A percentile compares a stretch with the other conserved stretches of the same genome.
Conservation (phyloP, 2,329 filamentous ascomycete genomes). For the Arachnopeziza araneosa region DNA sequence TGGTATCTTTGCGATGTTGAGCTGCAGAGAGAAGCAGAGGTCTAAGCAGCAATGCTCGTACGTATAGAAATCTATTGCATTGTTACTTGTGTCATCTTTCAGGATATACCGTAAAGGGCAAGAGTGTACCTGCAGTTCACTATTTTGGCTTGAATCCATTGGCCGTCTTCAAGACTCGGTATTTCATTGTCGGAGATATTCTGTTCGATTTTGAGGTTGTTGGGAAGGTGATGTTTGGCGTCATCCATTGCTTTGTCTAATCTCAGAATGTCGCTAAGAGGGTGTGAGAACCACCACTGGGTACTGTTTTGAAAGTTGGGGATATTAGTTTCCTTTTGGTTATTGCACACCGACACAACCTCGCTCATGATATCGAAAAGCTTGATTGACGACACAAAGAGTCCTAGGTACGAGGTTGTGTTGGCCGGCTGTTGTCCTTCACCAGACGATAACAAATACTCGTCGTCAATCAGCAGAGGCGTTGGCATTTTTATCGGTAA, state of each 20-base stretch:
- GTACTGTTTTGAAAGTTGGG: neutral
- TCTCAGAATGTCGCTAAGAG: conserved; percentile 9
- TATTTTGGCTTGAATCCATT: conserved; percentile 12
- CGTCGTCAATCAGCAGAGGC: conserved; percentile 29
- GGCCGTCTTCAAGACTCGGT: neutral
- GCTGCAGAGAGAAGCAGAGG: conserved; percentile 5
- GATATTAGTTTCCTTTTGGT: neutral
- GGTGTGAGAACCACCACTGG: neutral
- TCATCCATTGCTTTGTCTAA: conserved; percentile 16
- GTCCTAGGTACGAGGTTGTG: conserved; percentile 21
- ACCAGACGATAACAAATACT: conserved; percentile 19
- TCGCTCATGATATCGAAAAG: conserved; percentile 19
- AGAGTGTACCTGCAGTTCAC: conserved; percentile 13
- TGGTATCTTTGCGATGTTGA: neutral
- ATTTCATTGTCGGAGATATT: neutral
- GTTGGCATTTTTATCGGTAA: conserved; percentile 7
- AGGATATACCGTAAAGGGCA: neutral
- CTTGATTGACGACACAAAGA: conserved; percentile 18
- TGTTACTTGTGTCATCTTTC: neutral
- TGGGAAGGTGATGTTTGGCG: conserved; percentile 9
- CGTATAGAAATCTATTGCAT: conserved; percentile 8
- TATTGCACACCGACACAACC: conserved; percentile 12
- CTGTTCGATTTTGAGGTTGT: conserved; percentile 5
- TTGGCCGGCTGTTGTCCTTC: conserved; percentile 22
- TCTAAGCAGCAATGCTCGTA: conserved; percentile 6